phyloP scores from a whole-genome alignment of 768 basidiomycete genomes.

The Clitopilus passeckerianus region DNA sequence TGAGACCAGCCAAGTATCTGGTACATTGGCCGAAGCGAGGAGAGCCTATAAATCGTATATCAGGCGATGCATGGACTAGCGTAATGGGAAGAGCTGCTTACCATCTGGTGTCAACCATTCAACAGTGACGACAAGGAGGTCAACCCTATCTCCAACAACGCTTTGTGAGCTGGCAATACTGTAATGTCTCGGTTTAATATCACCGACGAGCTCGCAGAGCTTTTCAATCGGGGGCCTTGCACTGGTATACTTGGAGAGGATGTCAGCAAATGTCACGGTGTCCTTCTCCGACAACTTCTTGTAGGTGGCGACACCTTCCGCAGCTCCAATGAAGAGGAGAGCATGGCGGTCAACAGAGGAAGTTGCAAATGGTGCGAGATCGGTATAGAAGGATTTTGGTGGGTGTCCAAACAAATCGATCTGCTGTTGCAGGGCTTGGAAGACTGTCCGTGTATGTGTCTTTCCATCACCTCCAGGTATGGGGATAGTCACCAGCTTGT shows the following conservation, averaged over 20 bases:
- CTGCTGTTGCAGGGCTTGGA: constrained; percentile 95
- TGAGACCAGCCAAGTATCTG: constrained; percentile 82
- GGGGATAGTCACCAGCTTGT: constrained; percentile 78
- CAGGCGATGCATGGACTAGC: constrained; percentile 2
- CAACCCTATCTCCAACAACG: constrained; percentile 91
- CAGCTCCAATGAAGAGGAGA: constrained; percentile 86
- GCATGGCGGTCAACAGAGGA: constrained; percentile 67
- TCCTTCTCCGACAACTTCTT: constrained; percentile 96
- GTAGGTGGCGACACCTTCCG: constrained; percentile 88
- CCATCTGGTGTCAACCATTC: constrained; percentile 88
- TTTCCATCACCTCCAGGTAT: constrained; percentile 58
- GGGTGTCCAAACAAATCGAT: constrained; percentile 95
- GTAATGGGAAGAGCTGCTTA: constrained; percentile 27
- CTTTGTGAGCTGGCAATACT: constrained; percentile 96
- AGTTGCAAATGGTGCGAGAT: constrained; percentile 75
- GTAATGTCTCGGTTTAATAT: constrained; percentile 97
- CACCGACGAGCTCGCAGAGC: constrained; percentile 85
- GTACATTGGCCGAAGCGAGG: constrained; percentile 93
- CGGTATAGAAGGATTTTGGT: constrained; percentile 92
- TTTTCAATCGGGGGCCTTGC: constrained; percentile 81
- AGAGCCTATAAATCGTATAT: constrained; percentile 41
- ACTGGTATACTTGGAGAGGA: constrained; percentile 70
- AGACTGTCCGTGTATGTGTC: constrained; percentile 89
- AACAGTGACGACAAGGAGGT: constrained; percentile 92
- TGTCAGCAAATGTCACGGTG: constrained; percentile 89